Base-by-base conservation (phyloP, 2,329 filamentous ascomycete species). In the Fusarium pseudonygamai region DNA sequence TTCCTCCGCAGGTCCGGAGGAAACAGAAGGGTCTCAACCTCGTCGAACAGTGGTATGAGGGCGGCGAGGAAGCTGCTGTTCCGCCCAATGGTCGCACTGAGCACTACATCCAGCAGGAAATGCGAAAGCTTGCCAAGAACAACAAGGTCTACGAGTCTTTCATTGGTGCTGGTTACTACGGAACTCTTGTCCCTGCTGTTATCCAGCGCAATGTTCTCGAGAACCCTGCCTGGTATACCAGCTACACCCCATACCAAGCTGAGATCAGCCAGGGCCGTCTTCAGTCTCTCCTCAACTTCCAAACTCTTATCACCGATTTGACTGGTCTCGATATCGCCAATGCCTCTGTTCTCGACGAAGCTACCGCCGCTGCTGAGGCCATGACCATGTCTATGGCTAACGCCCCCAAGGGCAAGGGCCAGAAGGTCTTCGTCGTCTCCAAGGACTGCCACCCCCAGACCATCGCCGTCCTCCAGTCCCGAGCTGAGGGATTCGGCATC, bases 221-320 rank as follows among this genome's bases (percentile, higher is more conserved):
- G 86, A 96, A 93, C 82, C 95, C 96, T 15, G 95, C 92, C 11
- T 98, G 96, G 96, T 98, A 98, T 83, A 98, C 96, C 50, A 97
- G 95, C 85, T 98, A 98, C 83, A 98, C 96, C 0, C 96, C 96
- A 24, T 98, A 98, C 84, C 96, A 98, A 84, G 93, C 96, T 8
- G 96, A 98, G 84, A 97, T 98, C 86, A 97, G 94, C 81, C 96
- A 98, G 84, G 96, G 96, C 36, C 91, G 96, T 60, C 84, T 98
- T 69, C 94, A 98, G 85, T 97, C 94, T 8, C 86, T 98, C 53
- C 86, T 98, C 71, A 98, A 98, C 86, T 98, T 95, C 85, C 96
- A 98, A 86, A 98, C 96, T 22, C 87, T 98, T 83, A 93, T 97
- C 20, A 91, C 92, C 5, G 96, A 98, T 79, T 85, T 98, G 75